Base-by-base conservation (phyloP, 2,329 filamentous ascomycete genomes). In the Apiospora kogelbergensis region DNA sequence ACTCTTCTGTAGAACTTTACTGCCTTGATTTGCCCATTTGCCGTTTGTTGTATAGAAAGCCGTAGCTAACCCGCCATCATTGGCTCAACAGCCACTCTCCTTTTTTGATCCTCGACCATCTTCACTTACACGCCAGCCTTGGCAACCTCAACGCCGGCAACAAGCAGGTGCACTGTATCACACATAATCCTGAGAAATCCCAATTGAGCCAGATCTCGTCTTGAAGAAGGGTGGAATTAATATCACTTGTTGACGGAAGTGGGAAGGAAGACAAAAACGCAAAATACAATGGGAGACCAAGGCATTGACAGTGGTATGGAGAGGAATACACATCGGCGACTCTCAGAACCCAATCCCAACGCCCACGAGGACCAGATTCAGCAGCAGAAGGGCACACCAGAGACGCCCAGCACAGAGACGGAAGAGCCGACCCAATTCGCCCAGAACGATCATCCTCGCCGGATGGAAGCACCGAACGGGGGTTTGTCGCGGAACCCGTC, bases 331-430 rank as follows among this genome's bases (percentile, higher is more conserved):
- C 65, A 73, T 74, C 74, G 76, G 65, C 74, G 76, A 65, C 74
- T 77, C 69, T 79, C 77, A 24, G 76, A 78, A 70, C 74, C 77
- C 57, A 73, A 74, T 67, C 72, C 75, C 67, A 75, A 73, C 22
- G 67, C 77, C 13, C 76, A 74, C 69, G 77, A 79, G 65, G 77
- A 78, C 37, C 74, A 78, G 71, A 77, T 78, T 30, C 74, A 78
- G 69, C 73, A 76, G 66, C 73, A 76, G 53, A 70, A 72, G 9
- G 69, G 71, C 30, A 72, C 78, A 45, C 60, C 75, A 68, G 76
- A 79, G 53, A 70, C 72, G 24, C 69, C 76, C 15, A 74, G 70
- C 26, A 60, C 73, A 20, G 74, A 78, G 66, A 72, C 69, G 26
- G 73, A 77, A 48, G 75, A 78, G 63, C 72, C 75, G 60, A 33